A percentile compares a stretch with the other conserved stretches of the same genome.
phyloP scores from a whole-genome alignment of 176 grass and related monocot species.

The Oryza punctata region DNA sequence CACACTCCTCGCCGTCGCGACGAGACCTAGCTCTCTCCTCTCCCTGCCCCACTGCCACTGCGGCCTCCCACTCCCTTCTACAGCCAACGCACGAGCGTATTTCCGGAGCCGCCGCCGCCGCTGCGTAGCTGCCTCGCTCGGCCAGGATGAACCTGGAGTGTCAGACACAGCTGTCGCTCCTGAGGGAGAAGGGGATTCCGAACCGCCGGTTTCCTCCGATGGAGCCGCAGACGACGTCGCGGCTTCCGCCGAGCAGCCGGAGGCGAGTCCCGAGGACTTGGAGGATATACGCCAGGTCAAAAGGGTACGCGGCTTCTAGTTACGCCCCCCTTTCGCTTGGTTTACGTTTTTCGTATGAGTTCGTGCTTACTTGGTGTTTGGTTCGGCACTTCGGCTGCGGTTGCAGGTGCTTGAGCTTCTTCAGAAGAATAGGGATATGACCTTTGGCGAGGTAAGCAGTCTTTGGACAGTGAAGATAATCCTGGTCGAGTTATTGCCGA shows the following conservation, averaged over 20 bases:
- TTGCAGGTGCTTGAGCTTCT: slow-evolving; percentile 76
- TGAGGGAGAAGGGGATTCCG: slow-evolving; percentile 27
- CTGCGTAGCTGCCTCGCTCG: slow-evolving; percentile 39
- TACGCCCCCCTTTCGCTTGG: background rate
- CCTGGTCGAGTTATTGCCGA: background rate
- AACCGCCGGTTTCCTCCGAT: slow-evolving; percentile 26
- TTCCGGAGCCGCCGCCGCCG: background rate
- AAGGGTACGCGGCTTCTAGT: slow-evolving; percentile 48
- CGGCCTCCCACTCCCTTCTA: slow-evolving; percentile 9
- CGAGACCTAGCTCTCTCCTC: background rate
- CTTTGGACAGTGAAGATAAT: background rate
- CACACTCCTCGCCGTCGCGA: background rate
- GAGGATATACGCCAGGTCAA: slow-evolving; percentile 60
- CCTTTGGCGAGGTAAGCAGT: slow-evolving; percentile 76
- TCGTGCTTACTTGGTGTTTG: slow-evolving; percentile 20
- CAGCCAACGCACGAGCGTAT: background rate
- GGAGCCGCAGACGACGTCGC: slow-evolving; percentile 1
- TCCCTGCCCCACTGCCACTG: background rate
- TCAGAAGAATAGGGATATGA: slow-evolving; percentile 91
- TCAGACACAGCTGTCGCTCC: slow-evolving; percentile 21
- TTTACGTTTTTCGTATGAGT: slow-evolving; percentile 3
- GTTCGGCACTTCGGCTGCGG: background rate
- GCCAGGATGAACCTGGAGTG: slow-evolving; percentile 47
- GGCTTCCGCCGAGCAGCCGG: slow-evolving; percentile 34
- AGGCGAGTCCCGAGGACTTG: slow-evolving; percentile 66